Base-by-base conservation (phyloP, 495 filamentous ascomycete species). In the Penicillium silybi region DNA sequence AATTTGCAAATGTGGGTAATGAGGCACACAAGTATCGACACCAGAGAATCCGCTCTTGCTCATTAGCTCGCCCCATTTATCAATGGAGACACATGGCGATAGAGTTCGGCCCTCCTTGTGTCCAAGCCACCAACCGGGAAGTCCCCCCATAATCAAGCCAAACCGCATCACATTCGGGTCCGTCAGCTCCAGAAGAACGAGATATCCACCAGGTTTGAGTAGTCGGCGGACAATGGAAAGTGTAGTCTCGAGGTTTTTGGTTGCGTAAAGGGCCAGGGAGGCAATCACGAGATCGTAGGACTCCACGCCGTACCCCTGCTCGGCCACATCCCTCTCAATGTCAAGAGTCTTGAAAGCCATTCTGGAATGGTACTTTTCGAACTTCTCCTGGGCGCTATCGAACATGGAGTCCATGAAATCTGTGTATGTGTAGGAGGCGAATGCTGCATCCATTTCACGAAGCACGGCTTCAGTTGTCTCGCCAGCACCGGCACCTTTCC, bases 111-210 rank as follows among this genome's bases (percentile, higher is more conserved):
- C 73, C n/a, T 81, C 74, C 40, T 74, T 57, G 17, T 54, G 49
- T 9, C 79, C 78, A 13, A 70, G 48, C 79, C 79, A 84, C 80
- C 81, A 85, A 0, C 70, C 76, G 6, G 73, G 66, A 0, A 81
- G 57, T 3, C 58, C 57, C 16, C 67, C 67, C 2, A 81, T 63
- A 3, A 77, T 58, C 16, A 69, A 42, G 0, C 54, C 54, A 22
- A 65, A 53, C 7, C 54, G 53, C 32, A 70, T 50, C 5, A 54
- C 54, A 4, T 59, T 65, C 7, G 68, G 57, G 34, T 70, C 54
- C 0, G 73, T 77, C 4, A 78, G 18, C 47, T 84, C 81, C 0
- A 72, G 39, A 4, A 82, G 17, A 0, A 83, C 16, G 1, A 84
- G 52, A 46, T 72, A 73, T 2, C 82, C 82, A 18, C 79, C 81